phyloP scores from a whole-genome alignment of 2,329 filamentous ascomycete species.

The Colletotrichum sojae region DNA sequence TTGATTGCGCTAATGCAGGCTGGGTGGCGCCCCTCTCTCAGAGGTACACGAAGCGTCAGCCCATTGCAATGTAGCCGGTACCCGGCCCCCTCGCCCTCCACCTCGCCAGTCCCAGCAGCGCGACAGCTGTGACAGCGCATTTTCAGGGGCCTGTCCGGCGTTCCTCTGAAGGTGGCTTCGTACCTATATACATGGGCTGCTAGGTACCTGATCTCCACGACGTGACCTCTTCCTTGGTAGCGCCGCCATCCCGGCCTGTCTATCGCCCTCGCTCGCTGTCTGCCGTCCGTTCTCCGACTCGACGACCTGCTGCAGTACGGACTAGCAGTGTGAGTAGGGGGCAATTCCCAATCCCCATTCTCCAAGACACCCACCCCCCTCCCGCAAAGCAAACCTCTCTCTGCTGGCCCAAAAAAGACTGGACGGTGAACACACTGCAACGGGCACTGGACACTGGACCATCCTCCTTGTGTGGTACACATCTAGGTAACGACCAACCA shows the following conservation, averaged over 20 bases:
- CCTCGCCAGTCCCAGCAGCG: constrained; percentile 12
- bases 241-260: constrained; percentile 28
- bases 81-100: constrained; percentile 23
- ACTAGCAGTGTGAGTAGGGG: neutral
- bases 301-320: neutral
- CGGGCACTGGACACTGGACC: neutral
- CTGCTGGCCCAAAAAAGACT: neutral
- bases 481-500: constrained; percentile 20
- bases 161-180: constrained; percentile 20
- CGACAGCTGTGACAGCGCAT: constrained; percentile 4
- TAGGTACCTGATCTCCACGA: constrained; percentile 37
- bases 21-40: constrained; percentile 24
- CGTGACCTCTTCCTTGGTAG: constrained; percentile 36
- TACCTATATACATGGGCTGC: constrained; percentile 22
- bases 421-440: constrained; percentile 3
- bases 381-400: neutral
- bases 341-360: constrained; percentile 4
- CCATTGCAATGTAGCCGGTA: constrained; percentile 23
- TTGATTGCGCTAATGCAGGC: constrained; percentile 41
- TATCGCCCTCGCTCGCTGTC: constrained; percentile 30
- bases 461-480: too few species aligned
- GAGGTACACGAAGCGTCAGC: neutral
- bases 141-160: constrained; percentile 14
- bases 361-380: neutral
- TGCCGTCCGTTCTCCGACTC: constrained; percentile 31